Evolutionary conservation across 2,329 filamentous ascomycete species (phyloP), one percentile per base, ranked within the genome.

Genomic region (Tympanopsis confertula): DNA sequence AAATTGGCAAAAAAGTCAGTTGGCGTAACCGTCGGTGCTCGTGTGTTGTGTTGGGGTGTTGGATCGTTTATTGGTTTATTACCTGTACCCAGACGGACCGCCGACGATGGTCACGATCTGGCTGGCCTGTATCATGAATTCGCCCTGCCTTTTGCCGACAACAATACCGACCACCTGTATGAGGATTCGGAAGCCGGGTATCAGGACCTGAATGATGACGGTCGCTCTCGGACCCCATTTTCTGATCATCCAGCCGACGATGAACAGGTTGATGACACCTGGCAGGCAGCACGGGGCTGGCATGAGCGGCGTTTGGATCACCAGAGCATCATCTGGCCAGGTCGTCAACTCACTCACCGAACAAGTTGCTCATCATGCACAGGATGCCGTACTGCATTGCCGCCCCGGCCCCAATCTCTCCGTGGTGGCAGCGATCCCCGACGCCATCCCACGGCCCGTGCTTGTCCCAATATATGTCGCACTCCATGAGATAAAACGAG

Each of bases 401-500:
- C 1, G 78, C 82, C 15, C 68, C 65, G 1, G 78, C 74, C 35
- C 79, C 69, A 41, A 86, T 79, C 43, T 73, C 70, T 38, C 71
- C 71, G 22, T 67, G 64, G 35, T 63, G 65, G 49, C 81, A 86
- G 13, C 71, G 63, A 41, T 78, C 70, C 3, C 62, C 62, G 3
- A 53, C 47, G 1, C 63, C 66, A 7, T 57, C 46, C 36, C 60
- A 71, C 0, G 67, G 63, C 12, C 69, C 64, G 47, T 82, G 71
- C 2, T 61, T 60, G 24, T 65, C 59, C 55, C 84, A 86, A 52
- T 76, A 86, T 37, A 71, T 68, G 39, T 85, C 75, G 55, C 81
- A 86, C 36, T 74, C 76, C 78, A 85, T 84, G 2, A 82, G 51
- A 40, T 77, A 75, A 47, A 85, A 83, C 18, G 79, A 75, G 53